phyloP scores from a whole-genome alignment of 805 yeast genomes.

The Saccharomycopsis sp. region DNA sequence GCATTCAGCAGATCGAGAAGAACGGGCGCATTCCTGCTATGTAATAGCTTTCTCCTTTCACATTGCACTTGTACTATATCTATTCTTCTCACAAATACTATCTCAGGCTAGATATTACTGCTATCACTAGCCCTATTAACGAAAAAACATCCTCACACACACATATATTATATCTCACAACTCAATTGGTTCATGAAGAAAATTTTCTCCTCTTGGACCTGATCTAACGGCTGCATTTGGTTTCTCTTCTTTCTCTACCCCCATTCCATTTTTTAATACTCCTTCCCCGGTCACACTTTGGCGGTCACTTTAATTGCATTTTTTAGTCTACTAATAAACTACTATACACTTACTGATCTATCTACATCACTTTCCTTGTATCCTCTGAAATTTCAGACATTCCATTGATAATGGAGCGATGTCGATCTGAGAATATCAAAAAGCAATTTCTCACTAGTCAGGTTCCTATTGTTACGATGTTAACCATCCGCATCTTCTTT shows the following conservation, averaged over 20 bases:
- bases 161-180: background rate
- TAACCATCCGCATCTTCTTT: background rate
- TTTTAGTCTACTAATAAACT: background rate
- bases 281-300: background rate
- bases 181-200: background rate
- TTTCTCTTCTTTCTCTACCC: background rate
- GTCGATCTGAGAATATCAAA: no score
- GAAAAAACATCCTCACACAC: no score
- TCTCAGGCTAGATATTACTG: background rate
- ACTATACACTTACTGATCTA: background rate
- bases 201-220: background rate
- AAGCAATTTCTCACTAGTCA: background rate
- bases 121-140: no score
- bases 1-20: conserved; percentile 2
- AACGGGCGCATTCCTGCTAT: background rate
- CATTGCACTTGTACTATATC: background rate
- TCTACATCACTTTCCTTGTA: background rate
- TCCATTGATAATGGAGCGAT: no score
- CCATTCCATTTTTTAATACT: background rate
- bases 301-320: background rate
- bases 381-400: background rate
- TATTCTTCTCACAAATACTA: background rate
- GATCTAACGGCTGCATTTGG: background rate
- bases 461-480: background rate
- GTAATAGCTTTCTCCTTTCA: background rate